Percentiles rank a stretch among this genome's conserved stretches.
These are phyloP conservation scores for Saccharomyces hybrid DNA, from an alignment of 1,139 yeast species.

Conservation along the genomic window DNA sequence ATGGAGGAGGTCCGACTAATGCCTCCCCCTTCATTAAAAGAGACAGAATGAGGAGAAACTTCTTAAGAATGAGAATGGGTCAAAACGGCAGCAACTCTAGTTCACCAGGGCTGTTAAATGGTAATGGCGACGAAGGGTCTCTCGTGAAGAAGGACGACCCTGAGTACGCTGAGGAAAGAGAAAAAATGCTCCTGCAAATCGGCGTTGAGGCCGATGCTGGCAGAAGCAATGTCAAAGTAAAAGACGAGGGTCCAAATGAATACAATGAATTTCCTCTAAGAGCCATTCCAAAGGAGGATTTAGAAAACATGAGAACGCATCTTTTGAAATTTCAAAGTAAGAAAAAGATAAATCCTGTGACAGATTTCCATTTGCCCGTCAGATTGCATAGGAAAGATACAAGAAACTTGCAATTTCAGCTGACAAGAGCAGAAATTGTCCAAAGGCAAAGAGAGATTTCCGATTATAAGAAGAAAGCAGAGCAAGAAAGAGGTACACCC, in stretches of 20 bases:
- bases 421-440: conserved; percentile 56
- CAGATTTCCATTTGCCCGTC: conserved; percentile 71
- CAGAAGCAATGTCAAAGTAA: conserved; percentile 14
- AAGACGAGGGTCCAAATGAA: conserved; percentile 18
- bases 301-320: conserved; percentile 71
- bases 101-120: background rate
- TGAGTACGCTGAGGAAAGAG: conserved; percentile 23
- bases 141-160: conserved; percentile 31
- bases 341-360: conserved; percentile 60
- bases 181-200: conserved; percentile 18
- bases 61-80: conserved; percentile 23
- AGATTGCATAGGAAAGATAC: conserved; percentile 91
- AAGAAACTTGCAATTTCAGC: conserved; percentile 75
- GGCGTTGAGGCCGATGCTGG: conserved; percentile 18
- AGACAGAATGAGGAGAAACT: conserved; percentile 31
- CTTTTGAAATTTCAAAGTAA: conserved; percentile 73
- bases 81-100: background rate
- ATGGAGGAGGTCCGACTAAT: conserved; percentile 14
- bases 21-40: conserved; percentile 33
- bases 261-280: conserved; percentile 42
- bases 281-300: conserved; percentile 66
- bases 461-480: conserved; percentile 31
- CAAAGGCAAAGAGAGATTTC: conserved; percentile 39
- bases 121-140: conserved; percentile 11
- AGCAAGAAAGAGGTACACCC: conserved; percentile 9